Evolutionary conservation across 2,329 filamentous ascomycete genomes (phyloP), one percentile per base, ranked within the genome.

Genomic region (Peltaster fructicola): DNA sequence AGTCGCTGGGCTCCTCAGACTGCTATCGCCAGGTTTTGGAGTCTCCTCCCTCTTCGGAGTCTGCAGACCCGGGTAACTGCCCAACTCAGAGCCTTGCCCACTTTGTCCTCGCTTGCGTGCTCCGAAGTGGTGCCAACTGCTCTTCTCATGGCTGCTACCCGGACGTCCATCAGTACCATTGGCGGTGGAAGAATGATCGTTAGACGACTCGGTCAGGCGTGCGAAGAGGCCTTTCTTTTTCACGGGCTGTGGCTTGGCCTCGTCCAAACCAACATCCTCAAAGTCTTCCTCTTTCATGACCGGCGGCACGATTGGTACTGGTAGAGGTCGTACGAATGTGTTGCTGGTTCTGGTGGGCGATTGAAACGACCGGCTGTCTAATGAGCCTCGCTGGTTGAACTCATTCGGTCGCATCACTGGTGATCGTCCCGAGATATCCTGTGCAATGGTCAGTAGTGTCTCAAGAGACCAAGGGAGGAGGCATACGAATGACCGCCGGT

Each of bases 401-500:
- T 61, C 52, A 26, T 77, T 68, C 32, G 62, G 49, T 30, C 61
- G 56, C 24, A 63, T 50, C 27, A 93, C 56, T 6, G 82, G 85
- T 18, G 81, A 88, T 34, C 73, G 73, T 18, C 84, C 85, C 24
- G 76, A 84, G 32, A 95, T 90, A 47, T 95, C 84, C 84, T 91
- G 42, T 30, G 25, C 11, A 22, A n/a, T 7, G 23, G 28, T 35
- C 22, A 32, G 29, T 23, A 23, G 9, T 20, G n/a, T n/a, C n/a
- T n/a, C n/a, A n/a, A n/a, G n/a, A n/a, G n/a, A n/a, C n/a, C n/a
- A 15, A 10, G 22, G 15, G 14, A 20, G 17, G n/a, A n/a, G 8
- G 61, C 75, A 40, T 65, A 92, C 85, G 58, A 95, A 95, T 35
- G 84, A 93, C 43, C 88, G 72, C 35, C 88, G 67, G 54, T 95